A percentile compares a stretch with the other conserved stretches of the same genome.
phyloP scores from a whole-genome alignment of 2,329 filamentous ascomycete species.

The Septoria petroselini region DNA sequence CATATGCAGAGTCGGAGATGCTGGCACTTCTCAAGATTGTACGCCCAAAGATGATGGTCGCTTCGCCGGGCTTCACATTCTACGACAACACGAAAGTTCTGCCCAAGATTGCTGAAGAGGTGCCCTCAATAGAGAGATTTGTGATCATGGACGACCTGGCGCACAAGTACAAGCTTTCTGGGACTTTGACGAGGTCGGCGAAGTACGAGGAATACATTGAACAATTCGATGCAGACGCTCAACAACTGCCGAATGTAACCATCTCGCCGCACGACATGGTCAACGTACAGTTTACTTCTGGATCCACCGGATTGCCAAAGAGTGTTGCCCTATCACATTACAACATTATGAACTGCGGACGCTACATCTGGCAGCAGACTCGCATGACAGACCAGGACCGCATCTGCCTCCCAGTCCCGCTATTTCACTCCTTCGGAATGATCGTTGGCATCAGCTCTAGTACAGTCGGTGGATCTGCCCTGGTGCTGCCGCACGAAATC shows the following conservation, averaged over 20 bases:
- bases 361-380: constrained; percentile 32
- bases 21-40: constrained; percentile 66
- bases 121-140: constrained; percentile 48
- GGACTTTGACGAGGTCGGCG: constrained; percentile 20
- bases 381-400: constrained; percentile 54
- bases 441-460: constrained; percentile 46
- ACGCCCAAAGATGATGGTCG: constrained; percentile 68
- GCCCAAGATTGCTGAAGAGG: constrained; percentile 43
- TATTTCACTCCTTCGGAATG: constrained; percentile 84
- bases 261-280: constrained; percentile 35
- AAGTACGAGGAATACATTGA: constrained; percentile 30
- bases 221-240: constrained; percentile 21
- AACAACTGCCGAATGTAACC: constrained; percentile 23
- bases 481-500: constrained; percentile 71
- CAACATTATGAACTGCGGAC: constrained; percentile 34
- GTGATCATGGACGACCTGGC: constrained; percentile 49
- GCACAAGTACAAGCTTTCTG: constrained; percentile 26
- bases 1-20: constrained; percentile 67
- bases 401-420: constrained; percentile 75
- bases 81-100: constrained; percentile 60
- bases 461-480: constrained; percentile 57
- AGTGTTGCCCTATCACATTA: constrained; percentile 61
- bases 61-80: constrained; percentile 61
- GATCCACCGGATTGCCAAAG: constrained; percentile 67
- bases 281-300: constrained; percentile 59